phyloP scores from a whole-genome alignment of 345 rosid species.

The Pistacia vera region DNA sequence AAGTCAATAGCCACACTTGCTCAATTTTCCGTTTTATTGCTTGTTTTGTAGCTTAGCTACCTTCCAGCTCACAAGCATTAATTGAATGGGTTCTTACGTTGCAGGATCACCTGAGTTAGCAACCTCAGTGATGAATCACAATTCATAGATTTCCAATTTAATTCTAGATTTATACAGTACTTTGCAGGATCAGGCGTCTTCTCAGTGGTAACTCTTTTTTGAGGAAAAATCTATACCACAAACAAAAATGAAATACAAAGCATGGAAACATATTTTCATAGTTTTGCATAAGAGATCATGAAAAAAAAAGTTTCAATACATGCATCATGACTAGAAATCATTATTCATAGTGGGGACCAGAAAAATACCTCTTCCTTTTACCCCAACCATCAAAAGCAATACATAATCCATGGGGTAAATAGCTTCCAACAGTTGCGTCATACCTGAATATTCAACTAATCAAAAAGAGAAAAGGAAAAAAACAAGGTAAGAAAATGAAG shows the following conservation, averaged over 20 bases:
- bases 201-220: too few relatives aligned
- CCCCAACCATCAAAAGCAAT: slow-evolving; percentile 83
- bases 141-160: not conserved
- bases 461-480: slow-evolving; percentile 46
- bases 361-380: slow-evolving; percentile 87
- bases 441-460: slow-evolving; percentile 89
- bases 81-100: slow-evolving; percentile 72
- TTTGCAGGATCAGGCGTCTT: not conserved
- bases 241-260: too few relatives aligned
- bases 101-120: slow-evolving; percentile 76
- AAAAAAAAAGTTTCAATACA: too few relatives aligned
- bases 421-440: slow-evolving; percentile 79
- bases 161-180: not conserved
- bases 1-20: slow-evolving; percentile 75
- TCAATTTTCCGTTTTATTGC: slow-evolving; percentile 94
- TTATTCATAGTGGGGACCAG: too few relatives aligned
- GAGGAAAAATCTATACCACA: too few relatives aligned
- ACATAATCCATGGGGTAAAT: slow-evolving; percentile 75
- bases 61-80: slow-evolving; percentile 85
- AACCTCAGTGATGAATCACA: slow-evolving; percentile 12
- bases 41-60: slow-evolving; percentile 89
- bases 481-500: slow-evolving; percentile 42
- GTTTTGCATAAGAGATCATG: too few relatives aligned
- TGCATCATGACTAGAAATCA: too few relatives aligned
- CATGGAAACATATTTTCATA: too few relatives aligned